These are phyloP conservation scores for Vairimorpha necatrix DNA, from an alignment of 371 early-diverging fungal genomes.

Conservation along the genomic window DNA sequence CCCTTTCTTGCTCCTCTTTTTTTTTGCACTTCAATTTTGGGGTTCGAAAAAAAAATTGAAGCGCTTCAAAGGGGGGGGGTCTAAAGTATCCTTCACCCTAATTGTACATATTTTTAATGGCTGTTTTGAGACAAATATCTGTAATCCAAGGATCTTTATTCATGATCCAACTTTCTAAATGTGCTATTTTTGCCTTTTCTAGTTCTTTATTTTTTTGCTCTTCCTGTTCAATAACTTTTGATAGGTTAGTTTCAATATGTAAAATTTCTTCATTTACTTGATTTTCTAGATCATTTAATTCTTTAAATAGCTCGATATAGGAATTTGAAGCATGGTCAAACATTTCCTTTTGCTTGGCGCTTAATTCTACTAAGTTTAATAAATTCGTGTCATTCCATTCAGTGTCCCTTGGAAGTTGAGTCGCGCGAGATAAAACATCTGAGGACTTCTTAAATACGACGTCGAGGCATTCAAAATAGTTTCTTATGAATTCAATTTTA, in stretches of 20 bases:
- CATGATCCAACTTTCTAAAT: slow-evolving; percentile 33
- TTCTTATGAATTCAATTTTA: slow-evolving; percentile 33
- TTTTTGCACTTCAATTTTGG: too few relatives aligned
- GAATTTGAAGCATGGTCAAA: slow-evolving; percentile 10
- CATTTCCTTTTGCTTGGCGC: slow-evolving; percentile 26
- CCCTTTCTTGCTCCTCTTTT: too few relatives aligned
- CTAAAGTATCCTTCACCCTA: too few relatives aligned
- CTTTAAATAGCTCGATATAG: slow-evolving; percentile 17
- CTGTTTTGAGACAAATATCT: slow-evolving; percentile 35
- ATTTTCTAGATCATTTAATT: slow-evolving; percentile 27
- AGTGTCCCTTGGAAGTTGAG: slow-evolving; percentile 47
- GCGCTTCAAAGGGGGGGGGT: too few relatives aligned
- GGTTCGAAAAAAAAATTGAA: too few relatives aligned
- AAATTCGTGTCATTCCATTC: slow-evolving; percentile 45
- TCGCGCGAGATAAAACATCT: slow-evolving; percentile 37
- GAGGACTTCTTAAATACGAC: slow-evolving; percentile 19
- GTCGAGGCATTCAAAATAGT: slow-evolving; percentile 27
- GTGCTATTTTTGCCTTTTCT: slow-evolving; percentile 14
- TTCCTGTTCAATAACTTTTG: slow-evolving; percentile 5
- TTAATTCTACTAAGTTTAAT: slow-evolving; percentile 34
- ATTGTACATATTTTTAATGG: slow-evolving; percentile 39
- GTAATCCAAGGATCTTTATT: slow-evolving; percentile 52
- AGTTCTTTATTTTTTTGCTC: slow-evolving; percentile 9
- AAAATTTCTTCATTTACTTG: slow-evolving; percentile 26
- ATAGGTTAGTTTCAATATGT: slow-evolving; percentile 29